Conservation (phyloP, 768 basidiomycete species). For the Boletellus sp. region DNA sequence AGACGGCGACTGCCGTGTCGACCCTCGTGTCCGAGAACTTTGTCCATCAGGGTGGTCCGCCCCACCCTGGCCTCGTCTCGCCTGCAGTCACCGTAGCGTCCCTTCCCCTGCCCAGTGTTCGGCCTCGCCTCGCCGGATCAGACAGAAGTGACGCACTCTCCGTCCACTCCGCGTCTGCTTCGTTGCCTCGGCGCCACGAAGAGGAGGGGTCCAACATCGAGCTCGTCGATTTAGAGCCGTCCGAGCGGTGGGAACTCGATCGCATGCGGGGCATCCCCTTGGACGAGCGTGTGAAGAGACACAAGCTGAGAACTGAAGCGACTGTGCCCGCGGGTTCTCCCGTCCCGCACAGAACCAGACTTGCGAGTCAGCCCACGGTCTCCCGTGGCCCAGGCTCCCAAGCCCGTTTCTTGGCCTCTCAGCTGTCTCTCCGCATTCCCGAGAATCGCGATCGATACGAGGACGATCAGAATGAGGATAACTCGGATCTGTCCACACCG, state of each 20-base stretch:
- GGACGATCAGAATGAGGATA: constrained; percentile 29
- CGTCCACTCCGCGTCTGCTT: constrained; percentile 15
- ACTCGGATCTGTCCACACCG: constrained; percentile 31
- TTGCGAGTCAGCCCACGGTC: constrained; percentile 27
- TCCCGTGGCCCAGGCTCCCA: constrained; percentile 26
- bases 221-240: constrained; percentile 48
- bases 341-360: constrained; percentile 28
- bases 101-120: constrained; percentile 14
- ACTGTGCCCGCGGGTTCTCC: constrained; percentile 16
- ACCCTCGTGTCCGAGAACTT: constrained; percentile 40
- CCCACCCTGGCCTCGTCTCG: constrained; percentile 24
- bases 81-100: constrained; percentile 23
- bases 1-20: constrained; percentile 47
- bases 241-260: constrained; percentile 43
- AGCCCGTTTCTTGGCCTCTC: constrained; percentile 32
- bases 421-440: constrained; percentile 32
- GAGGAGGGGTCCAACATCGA: constrained; percentile 51
- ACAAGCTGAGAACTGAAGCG: constrained; percentile 33
- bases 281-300: constrained; percentile 37
- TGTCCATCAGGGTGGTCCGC: constrained; percentile 29
- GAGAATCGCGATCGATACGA: constrained; percentile 32
- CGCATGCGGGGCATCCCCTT: constrained; percentile 41
- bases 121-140: constrained; percentile 10
- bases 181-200: constrained; percentile 28
- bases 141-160: constrained; percentile 26